A percentile compares a stretch with the other conserved stretches of the same genome.
phyloP scores from a whole-genome alignment of 192 early-diverging fungal genomes.

The Coemansia sp. region DNA sequence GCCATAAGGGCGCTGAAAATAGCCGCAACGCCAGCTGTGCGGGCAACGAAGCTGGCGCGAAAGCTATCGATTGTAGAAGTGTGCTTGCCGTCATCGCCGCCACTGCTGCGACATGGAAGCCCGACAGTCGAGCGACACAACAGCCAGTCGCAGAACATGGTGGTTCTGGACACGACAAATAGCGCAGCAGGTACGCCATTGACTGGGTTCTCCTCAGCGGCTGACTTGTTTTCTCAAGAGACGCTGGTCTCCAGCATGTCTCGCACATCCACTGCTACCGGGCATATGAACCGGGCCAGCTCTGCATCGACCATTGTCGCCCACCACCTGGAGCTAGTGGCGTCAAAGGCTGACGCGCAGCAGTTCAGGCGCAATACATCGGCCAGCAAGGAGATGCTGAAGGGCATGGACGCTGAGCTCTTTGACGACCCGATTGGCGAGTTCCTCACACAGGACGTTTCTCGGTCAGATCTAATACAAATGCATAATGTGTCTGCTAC shows the following conservation, averaged over 20 bases:
- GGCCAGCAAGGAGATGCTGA: background rate
- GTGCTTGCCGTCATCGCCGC: conserved; percentile 36
- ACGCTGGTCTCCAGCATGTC: background rate
- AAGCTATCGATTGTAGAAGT: background rate
- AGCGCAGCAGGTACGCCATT: background rate
- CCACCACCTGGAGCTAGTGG: background rate
- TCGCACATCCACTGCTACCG: background rate
- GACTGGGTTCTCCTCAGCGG: background rate
- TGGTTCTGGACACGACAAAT: background rate
- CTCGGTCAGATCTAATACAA: background rate
- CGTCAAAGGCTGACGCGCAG: background rate
- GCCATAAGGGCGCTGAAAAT: background rate
- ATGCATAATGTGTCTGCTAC: background rate
- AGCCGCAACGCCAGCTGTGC: background rate
- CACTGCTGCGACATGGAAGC: conserved; percentile 34
- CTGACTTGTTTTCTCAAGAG: conserved; percentile 1
- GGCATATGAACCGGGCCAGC: background rate
- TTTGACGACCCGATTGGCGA: conserved; percentile 46
- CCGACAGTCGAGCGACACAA: conserved; percentile 30
- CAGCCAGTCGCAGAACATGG: background rate
- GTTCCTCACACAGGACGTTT: conserved; percentile 20
- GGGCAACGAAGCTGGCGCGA: background rate
- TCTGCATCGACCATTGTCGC: conserved; percentile 9
- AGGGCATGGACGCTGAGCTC: conserved; percentile 16
- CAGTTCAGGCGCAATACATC: background rate